Evolutionary conservation across 106 monocot genomes (phyloP), one percentile per base, ranked within the genome.

Genomic region (Apostasia shenzhenica): DNA sequence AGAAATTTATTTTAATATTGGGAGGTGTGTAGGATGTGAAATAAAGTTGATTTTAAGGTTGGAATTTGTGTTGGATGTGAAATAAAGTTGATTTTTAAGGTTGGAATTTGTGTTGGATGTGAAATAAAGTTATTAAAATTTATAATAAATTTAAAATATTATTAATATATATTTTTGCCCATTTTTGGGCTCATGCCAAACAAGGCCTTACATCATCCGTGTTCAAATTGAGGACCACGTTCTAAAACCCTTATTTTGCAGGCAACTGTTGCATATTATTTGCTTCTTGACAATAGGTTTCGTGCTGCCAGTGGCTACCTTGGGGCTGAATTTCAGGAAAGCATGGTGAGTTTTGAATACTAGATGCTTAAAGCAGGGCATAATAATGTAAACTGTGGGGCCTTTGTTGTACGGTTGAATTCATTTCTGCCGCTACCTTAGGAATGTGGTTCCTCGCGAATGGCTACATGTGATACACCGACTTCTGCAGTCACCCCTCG

Each of bases 251-350:
- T 58, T 38, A 69, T 40, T 55, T 50, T 45, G 8, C 53, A 94
- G 94, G 94, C 80, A 42, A 94, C 90, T 57, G 94, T 94, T 62
- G 81, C 87, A 56, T 94, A 94, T 75, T 87, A 94, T 77, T 73
- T 94, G 55, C 84, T 90, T 70, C 56, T 87, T 67, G 94, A 94
- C 68, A 94, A 84, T 66, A 73, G 90, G 13, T 87, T 83, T 45
- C 84, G 87, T 46, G 56, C 75, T 57, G 81, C 82, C 13, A 79
- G 74, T 75, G 85, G 87, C 56, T 94, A 87, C 75, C 82, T 94
- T 72, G 86, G 83, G 42, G 83, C 82, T 70, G 95, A 91, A 44
- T 88, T 82, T 75, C 77, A 91, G 72, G 95, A 95, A 76, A 71
- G 81, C 57, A 82, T 82, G 88, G 95, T 95, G 55, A 42, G 78